A percentile compares a stretch with the other conserved stretches of the same genome.
Conservation (phyloP, 768 basidiomycete species). For the Strobilomyces echinocephalus region DNA sequence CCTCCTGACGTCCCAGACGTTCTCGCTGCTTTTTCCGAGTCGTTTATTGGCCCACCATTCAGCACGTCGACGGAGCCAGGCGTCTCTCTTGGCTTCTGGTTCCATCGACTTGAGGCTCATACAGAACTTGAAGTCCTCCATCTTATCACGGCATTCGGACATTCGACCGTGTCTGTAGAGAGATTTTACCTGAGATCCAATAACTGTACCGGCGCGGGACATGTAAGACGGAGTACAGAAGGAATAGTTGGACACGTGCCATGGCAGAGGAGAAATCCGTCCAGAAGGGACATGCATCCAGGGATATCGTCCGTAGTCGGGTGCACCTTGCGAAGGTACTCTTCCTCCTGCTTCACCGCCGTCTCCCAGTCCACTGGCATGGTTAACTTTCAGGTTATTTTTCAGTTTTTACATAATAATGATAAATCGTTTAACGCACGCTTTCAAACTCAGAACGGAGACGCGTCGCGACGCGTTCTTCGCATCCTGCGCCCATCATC, state of each 20-base stretch:
- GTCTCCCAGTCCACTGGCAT: conserved; percentile 48
- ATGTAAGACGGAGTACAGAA: conserved; percentile 9
- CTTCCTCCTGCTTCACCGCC: conserved; percentile 63
- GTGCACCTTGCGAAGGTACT: conserved; percentile 57
- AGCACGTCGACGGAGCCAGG: conserved; percentile 82
- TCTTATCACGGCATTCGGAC: conserved; percentile 67
- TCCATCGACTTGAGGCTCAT: conserved; percentile 74
- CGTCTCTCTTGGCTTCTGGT: conserved; percentile 70
- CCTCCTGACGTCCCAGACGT: conserved; percentile 89
- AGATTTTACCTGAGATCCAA: conserved; percentile 75
- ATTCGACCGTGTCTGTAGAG: conserved; percentile 83
- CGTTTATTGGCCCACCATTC: conserved; percentile 92
- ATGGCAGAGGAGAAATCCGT: conserved; percentile 68
- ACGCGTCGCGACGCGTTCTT: conserved; percentile 46
- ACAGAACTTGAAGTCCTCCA: conserved; percentile 95
- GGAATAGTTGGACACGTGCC: conserved; percentile 35
- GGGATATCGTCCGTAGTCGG: conserved; percentile 79
- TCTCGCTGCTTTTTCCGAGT: conserved; percentile 80
- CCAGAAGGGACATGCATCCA: conserved; percentile 71
- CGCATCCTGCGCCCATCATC: conserved; percentile 15
- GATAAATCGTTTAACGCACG: conserved; percentile 19
- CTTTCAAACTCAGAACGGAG: conserved; percentile 42
- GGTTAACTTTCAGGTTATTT: not conserved
- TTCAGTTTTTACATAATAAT: not conserved
- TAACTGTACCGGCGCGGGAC: conserved; percentile 40